Base-by-base conservation (phyloP, 805 yeast species). In the Myxozyma kluyveri region DNA sequence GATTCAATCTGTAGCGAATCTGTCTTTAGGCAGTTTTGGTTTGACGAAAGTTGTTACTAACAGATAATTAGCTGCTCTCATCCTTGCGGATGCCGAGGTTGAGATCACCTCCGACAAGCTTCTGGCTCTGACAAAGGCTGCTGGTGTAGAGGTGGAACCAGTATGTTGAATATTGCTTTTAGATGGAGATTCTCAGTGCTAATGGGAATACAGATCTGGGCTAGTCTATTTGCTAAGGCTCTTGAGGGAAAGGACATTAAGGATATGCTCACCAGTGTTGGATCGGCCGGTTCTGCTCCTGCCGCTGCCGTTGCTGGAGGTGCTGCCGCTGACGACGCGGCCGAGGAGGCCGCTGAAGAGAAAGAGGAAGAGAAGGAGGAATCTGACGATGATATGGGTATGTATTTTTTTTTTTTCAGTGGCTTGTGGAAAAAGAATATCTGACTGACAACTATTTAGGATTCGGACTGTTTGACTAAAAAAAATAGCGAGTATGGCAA, bases 61-160 rank as follows among this genome's bases (percentile, higher is more conserved):
- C n/a, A n/a, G n/a, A 38, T 45, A 36, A 9, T n/a, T 65, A 68
- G 98, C 99, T 75, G 96, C 98, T 72, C 84, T 91, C 76, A 89
- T 91, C 79, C 82, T 91, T 76, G 96, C 97, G 65, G 99, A 91
- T 73, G 88, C 97, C 70, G 96, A 88, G 71, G 78, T 88, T 71
- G 96, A 90, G 76, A 82, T 93, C 83, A 81, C 96, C 56, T 70
- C 93, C 66, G 91, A 86, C 74, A 88, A 87, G 81, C 78, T 88
- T 67, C 74, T 81, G 69, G 74, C 93, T 63, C 75, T 88, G 72
- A 76, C 88, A 73, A 69, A 76, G 69, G 87, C 95, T 66, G 96
- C 96, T 66, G 86, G 88, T 73, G 82, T 89, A 69, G 75, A 79
- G 55, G 87, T 85, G 69, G 95, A 86, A 66, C 72, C 72, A 52